These are phyloP conservation scores for Aspergillus flavus DNA, from an alignment of 2,329 filamentous ascomycete species.

Conservation along the genomic window DNA sequence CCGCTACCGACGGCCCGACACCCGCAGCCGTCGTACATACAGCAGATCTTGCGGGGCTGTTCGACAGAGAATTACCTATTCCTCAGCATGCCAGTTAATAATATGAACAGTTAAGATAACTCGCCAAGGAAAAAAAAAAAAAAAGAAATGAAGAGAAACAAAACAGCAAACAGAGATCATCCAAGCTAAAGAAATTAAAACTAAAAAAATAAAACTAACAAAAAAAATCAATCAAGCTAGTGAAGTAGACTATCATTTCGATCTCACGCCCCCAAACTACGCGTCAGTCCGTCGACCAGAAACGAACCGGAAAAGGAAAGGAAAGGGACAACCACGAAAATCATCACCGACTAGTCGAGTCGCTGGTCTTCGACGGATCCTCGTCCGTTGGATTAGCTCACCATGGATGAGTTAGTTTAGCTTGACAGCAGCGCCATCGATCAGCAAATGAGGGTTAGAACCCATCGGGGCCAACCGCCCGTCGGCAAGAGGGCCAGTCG, in stretches of 20 bases:
- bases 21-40: constrained; percentile 29
- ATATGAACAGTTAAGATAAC: background rate
- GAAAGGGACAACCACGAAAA: background rate
- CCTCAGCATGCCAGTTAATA: constrained; percentile 7
- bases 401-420: background rate
- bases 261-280: background rate
- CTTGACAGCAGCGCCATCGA: background rate
- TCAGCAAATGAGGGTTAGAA: background rate
- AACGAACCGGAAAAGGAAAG: background rate
- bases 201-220: background rate
- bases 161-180: background rate
- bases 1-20: constrained; percentile 29
- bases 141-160: background rate
- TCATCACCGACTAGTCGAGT: background rate
- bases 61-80: background rate
- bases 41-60: constrained; percentile 27
- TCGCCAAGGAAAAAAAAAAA: background rate
- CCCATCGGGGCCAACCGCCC: constrained; percentile 5
- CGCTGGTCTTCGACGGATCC: background rate
- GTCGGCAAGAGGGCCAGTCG: constrained; percentile 10
- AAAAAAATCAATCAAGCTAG: background rate
- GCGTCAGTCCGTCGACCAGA: background rate
- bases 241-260: background rate
- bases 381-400: background rate
- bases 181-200: background rate